Evolutionary conservation across 2,329 filamentous ascomycete species (phyloP), one percentile per base, ranked within the genome.

Genomic region (Fulvia fulva): DNA sequence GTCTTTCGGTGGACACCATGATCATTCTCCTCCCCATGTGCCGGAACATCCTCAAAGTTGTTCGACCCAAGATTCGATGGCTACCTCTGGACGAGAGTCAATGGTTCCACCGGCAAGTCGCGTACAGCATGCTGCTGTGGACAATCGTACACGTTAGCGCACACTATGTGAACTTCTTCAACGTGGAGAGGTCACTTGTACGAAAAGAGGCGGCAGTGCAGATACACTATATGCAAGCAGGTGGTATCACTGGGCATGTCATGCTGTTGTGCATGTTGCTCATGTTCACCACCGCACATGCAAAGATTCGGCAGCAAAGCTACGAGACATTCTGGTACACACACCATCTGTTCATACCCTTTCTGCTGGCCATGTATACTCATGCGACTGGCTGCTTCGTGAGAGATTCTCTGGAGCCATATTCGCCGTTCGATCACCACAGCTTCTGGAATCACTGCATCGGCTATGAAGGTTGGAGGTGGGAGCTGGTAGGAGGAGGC

Each of bases 321-420:
- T 99, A 92, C 71, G 94, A 99, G 77, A 95, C 93, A 0, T 99
- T 99, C 74, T 99, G 94, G 94, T 99, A 99, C 77, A 96, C 91
- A 0, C 94, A 99, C 76, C 94, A 99, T 70, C 83, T 99, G n/a
- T 97, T 97, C 70, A 89, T 99, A 60, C 93, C 94, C 1, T 99
- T 99, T 75, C 77, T 97, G 70, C 81, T 99, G 46, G 93, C 85
- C 47, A 86, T 99, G 66, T 99, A 97, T 76, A 97, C 93, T 12
- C 94, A 99, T 75, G 93, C 94, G 1, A 90, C 90, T 7, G 92
- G 91, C 59, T 99, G 94, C 77, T 99, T 99, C 77, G 94, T 99
- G 41, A 89, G 94, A 65, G 92, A 97, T 71, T 88, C 86, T 1
- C 74, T 80, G 5, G 70, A 84, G 0, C 83, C 86, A 1, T 82